These are phyloP conservation scores for Fistulinella cinereoalba DNA, from an alignment of 1,284 basidiomycete genomes.

Conservation along the genomic window DNA sequence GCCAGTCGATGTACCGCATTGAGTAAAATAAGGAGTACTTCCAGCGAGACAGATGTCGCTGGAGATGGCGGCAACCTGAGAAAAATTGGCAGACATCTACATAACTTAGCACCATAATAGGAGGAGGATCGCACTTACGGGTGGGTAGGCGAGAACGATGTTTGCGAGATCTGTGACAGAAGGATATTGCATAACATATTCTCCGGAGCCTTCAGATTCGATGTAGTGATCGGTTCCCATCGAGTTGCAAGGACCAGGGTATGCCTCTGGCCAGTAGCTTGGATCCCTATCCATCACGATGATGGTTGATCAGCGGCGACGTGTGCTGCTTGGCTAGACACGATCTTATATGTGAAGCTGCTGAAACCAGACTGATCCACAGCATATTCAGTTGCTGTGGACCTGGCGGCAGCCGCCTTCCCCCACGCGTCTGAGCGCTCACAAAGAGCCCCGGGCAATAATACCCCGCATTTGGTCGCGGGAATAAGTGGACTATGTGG, in stretches of 20 bases:
- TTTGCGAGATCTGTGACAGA: neutral
- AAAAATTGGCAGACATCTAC: constrained; percentile 7
- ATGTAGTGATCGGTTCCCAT: neutral
- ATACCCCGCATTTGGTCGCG: neutral
- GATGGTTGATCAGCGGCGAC: neutral
- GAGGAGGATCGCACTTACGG: constrained; percentile 16
- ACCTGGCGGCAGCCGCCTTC: too few relatives aligned
- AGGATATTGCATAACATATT: neutral
- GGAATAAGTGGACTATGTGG: neutral
- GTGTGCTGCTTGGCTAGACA: neutral
- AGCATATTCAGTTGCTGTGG: constrained; percentile 19
- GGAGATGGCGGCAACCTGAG: neutral
- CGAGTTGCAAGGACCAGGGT: neutral
- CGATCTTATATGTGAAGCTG: constrained; percentile 15
- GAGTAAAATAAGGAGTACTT: neutral
- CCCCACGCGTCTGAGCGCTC: too few relatives aligned
- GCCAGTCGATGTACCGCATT: neutral
- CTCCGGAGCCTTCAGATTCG: neutral
- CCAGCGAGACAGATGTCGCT: neutral
- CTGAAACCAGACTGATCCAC: constrained; percentile 12
- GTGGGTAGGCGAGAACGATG: neutral
- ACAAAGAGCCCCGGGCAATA: neutral
- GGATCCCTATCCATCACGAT: constrained; percentile 15
- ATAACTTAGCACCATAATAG: constrained; percentile 1
- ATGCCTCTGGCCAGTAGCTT: constrained; percentile 11